These are phyloP conservation scores for Begonia fuchsioides DNA, from an alignment of 306 rosid species.

Conservation along the genomic window DNA sequence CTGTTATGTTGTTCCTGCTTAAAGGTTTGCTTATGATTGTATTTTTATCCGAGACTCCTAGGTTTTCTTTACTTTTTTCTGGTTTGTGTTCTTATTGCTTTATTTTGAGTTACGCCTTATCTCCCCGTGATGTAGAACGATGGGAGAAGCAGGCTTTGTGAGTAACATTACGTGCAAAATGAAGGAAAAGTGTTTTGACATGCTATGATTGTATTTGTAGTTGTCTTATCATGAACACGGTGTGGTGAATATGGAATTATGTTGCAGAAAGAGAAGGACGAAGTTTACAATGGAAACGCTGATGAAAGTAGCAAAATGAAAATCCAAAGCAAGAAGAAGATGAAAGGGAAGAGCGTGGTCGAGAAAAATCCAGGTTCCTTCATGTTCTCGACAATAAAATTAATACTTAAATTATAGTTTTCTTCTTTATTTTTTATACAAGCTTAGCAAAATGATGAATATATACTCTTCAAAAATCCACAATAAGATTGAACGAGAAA, in stretches of 20 bases:
- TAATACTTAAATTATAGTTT: no score
- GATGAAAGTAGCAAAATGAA: constrained; percentile 15
- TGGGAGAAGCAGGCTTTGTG: neutral
- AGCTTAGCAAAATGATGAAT: no score
- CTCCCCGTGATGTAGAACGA: neutral
- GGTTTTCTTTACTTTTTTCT: constrained; percentile 2
- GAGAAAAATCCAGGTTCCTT: constrained; percentile 31
- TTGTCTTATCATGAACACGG: constrained; percentile 2
- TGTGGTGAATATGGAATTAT: constrained; percentile 10
- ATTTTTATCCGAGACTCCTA: constrained; percentile 4
- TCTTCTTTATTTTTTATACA: no score
- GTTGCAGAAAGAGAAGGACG: constrained; percentile 37
- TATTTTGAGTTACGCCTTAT: neutral
- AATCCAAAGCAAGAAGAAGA: constrained; percentile 11
- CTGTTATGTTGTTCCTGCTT: constrained; percentile 32
- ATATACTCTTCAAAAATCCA: no score
- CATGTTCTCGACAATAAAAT: neutral
- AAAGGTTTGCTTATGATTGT: constrained; percentile 26
- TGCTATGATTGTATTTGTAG: neutral
- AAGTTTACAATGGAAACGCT: constrained; percentile 4
- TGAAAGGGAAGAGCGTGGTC: constrained; percentile 16
- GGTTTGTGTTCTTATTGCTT: neutral
- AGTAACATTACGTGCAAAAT: neutral
- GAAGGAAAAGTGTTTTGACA: no score
- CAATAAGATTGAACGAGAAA: no score